Percentiles rank a stretch among this genome's conserved stretches.
These are phyloP conservation scores for Angomonas ambiguus DNA, from an alignment of 208 protist genomes.

Conservation along the genomic window DNA sequence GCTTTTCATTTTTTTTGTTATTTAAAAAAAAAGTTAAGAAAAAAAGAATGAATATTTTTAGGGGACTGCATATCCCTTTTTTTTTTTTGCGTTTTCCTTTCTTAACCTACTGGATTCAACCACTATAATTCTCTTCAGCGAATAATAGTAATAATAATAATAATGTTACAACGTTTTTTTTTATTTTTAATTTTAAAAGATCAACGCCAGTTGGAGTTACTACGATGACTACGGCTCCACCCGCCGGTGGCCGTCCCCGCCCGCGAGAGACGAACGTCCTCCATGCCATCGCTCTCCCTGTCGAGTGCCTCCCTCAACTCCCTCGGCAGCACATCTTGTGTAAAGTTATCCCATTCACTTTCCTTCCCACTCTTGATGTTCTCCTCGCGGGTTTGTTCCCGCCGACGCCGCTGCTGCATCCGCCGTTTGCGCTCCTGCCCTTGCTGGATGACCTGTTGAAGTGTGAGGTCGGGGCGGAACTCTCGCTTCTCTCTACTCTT, in stretches of 20 bases:
- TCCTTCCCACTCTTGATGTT: conserved; percentile 43
- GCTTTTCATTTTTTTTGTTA: neutral
- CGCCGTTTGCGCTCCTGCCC: conserved; percentile 82
- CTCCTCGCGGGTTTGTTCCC: conserved; percentile 31
- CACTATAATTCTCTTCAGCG: neutral
- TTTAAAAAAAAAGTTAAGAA: conserved; percentile 8
- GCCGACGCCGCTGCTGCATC: conserved; percentile 59
- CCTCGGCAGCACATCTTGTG: conserved; percentile 79
- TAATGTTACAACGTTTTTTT: neutral
- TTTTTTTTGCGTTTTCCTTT: neutral
- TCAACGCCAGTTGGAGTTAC: conserved; percentile 43
- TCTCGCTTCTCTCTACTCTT: conserved; percentile 85
- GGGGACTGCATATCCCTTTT: neutral
- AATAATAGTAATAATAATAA: conserved; percentile 10
- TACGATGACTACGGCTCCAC: conserved; percentile 67
- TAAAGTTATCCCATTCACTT: conserved; percentile 80
- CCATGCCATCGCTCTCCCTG: conserved; percentile 85
- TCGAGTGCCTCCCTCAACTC: conserved; percentile 83
- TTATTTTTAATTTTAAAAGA: neutral
- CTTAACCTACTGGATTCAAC: neutral
- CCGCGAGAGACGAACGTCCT: conserved; percentile 75
- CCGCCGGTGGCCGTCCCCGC: conserved; percentile 70
- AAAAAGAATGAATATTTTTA: neutral
- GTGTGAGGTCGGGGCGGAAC: conserved; percentile 80
- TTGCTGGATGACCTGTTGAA: conserved; percentile 74